Conservation (phyloP, 2,329 filamentous ascomycete species). For the Thermoascus crustaceus region DNA sequence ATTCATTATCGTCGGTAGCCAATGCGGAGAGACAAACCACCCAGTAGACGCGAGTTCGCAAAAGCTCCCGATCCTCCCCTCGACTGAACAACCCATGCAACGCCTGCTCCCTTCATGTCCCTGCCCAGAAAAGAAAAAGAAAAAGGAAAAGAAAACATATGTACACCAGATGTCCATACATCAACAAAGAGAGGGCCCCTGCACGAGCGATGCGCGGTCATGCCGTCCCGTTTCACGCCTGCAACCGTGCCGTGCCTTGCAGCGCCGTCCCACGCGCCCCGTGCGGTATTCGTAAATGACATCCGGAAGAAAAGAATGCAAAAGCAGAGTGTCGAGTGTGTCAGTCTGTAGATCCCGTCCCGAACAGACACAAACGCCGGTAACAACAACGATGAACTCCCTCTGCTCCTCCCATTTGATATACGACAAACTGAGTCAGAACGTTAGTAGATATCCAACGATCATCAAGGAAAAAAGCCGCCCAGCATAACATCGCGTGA, state of each 20-base stretch:
- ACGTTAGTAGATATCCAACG: neutral
- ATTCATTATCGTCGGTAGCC: too few relatives aligned
- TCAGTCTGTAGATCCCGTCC: constrained; percentile 1
- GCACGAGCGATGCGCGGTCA: neutral
- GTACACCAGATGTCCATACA: constrained; percentile 1
- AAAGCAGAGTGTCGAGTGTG: neutral
- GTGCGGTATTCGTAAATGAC: neutral
- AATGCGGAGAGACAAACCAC: too few relatives aligned
- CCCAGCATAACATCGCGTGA: constrained; percentile 8
- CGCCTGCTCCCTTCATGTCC: neutral
- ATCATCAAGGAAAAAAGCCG: constrained; percentile 7
- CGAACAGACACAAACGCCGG: neutral
- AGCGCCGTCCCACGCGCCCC: neutral
- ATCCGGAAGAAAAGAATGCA: neutral
- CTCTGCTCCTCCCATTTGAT: constrained; percentile 18
- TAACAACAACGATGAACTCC: constrained; percentile 9
- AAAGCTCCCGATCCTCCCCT: too few relatives aligned
- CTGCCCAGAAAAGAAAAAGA: too few relatives aligned
- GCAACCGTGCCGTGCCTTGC: neutral
- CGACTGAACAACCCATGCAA: neutral
- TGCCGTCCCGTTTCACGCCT: constrained; percentile 1
- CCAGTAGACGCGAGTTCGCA: too few relatives aligned
- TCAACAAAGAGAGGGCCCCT: constrained; percentile 1
- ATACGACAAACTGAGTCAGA: constrained; percentile 13
- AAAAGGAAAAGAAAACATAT: too few relatives aligned